These are phyloP conservation scores for Raphanus raphanistrum DNA, from an alignment of 345 rosid species.

Conservation along the genomic window DNA sequence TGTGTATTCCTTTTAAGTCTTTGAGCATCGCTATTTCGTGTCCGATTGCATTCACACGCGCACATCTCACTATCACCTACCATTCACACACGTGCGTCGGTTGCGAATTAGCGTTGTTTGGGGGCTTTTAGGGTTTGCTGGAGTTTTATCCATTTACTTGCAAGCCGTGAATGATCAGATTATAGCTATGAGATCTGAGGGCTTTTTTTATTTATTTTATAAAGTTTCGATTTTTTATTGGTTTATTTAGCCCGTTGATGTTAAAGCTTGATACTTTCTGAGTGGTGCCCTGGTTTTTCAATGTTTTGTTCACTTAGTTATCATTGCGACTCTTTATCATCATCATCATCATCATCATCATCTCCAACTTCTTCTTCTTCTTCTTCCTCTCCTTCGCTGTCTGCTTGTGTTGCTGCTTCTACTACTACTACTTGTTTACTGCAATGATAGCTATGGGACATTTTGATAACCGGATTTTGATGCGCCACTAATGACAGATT, in stretches of 20 bases:
- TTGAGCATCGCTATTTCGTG: constrained; percentile 2
- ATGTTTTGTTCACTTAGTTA: background rate
- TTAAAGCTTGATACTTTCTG: background rate
- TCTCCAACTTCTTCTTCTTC: constrained; percentile 2
- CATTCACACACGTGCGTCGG: constrained; percentile 5
- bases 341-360: background rate
- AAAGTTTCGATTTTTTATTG: background rate
- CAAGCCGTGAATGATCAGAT: constrained; percentile 42
- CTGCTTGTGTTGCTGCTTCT: background rate
- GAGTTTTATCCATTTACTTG: constrained; percentile 32
- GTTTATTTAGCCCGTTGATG: constrained; percentile 9
- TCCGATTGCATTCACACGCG: constrained; percentile 22
- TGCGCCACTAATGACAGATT: constrained; percentile 20
- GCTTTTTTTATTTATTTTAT: background rate
- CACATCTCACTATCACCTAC: background rate
- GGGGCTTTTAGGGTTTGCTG: constrained; percentile 32
- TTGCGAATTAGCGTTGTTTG: constrained; percentile 5
- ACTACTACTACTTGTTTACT: background rate
- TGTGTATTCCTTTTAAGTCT: constrained; percentile 4
- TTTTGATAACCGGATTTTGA: constrained; percentile 10
- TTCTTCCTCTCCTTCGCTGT: constrained; percentile 1
- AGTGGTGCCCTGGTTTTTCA: constrained; percentile 33
- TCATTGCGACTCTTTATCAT: constrained; percentile 9
- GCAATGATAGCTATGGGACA: constrained; percentile 7
- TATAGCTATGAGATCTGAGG: constrained; percentile 66